A percentile compares a stretch with the other conserved stretches of the same genome.
Evolutionary conservation across 2,329 filamentous ascomycete genomes (phyloP).

Genomic region (Scedosporium apiospermum): DNA sequence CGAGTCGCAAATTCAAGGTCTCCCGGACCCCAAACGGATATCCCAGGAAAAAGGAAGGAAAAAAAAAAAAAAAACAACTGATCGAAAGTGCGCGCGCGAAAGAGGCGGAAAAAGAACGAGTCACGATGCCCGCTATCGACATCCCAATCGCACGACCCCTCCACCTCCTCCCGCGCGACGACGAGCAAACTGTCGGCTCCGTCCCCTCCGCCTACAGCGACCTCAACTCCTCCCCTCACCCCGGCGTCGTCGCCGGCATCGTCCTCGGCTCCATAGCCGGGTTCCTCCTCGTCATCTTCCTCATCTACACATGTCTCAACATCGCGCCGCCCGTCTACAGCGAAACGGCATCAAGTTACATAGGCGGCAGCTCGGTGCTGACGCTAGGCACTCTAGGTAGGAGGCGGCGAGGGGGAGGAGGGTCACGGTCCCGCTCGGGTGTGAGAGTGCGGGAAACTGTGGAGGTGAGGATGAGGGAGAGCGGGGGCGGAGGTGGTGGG

Average conservation of each 20-base stretch:
- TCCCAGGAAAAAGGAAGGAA: background rate
- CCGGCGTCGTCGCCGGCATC: constrained; percentile 32
- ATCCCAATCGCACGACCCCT: background rate
- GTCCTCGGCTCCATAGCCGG: constrained; percentile 36
- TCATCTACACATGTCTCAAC: constrained; percentile 40
- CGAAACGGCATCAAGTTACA: constrained; percentile 10
- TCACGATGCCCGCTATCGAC: background rate
- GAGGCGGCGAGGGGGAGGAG: constrained; percentile 2
- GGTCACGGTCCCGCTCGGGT: constrained; percentile 6
- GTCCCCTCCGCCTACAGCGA: constrained; percentile 24
- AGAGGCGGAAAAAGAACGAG: background rate
- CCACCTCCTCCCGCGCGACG: constrained; percentile 1
- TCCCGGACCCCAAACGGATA: background rate
- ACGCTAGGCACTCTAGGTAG: constrained; percentile 9
- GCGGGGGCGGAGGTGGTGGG: background rate
- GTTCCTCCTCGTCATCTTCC: constrained; percentile 42
- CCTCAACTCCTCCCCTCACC: constrained; percentile 28
- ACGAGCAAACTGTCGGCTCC: constrained; percentile 10
- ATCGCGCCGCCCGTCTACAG: constrained; percentile 24
- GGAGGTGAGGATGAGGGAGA: constrained; percentile 17
- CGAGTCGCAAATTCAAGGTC: background rate
- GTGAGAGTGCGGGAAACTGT: constrained; percentile 17
- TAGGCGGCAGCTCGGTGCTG: constrained; percentile 14
- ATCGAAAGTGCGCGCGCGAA: background rate
- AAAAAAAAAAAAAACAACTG: background rate